A percentile compares a stretch with the other conserved stretches of the same genome.
phyloP scores from a whole-genome alignment of 169 alveolate species.

The Plasmodium coatneyi region DNA sequence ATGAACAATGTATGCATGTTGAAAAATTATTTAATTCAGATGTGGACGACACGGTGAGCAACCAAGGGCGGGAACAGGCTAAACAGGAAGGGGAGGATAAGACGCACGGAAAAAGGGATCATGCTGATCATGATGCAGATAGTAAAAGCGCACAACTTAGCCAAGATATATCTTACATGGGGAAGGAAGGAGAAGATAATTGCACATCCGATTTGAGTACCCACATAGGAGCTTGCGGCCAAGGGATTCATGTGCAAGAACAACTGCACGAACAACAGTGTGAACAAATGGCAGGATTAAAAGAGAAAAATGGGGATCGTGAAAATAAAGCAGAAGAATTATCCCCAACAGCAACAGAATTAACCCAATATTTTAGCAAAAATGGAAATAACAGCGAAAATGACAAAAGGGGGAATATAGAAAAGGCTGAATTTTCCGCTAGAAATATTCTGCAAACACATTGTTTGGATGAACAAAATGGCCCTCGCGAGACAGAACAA shows the following conservation, averaged over 20 bases:
- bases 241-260: neutral
- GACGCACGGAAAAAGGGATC: neutral
- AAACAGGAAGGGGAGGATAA: neutral
- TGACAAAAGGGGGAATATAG: neutral
- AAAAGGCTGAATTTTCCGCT: neutral
- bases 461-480: neutral
- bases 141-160: neutral
- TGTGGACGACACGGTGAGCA: neutral
- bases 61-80: neutral
- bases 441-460: neutral
- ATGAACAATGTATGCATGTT: slow-evolving; percentile 32
- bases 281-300: neutral
- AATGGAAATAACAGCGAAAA: neutral
- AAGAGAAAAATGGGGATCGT: neutral
- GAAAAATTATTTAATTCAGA: slow-evolving; percentile 39
- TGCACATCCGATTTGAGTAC: neutral
- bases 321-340: neutral
- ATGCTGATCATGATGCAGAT: neutral
- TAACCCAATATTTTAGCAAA: neutral
- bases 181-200: neutral
- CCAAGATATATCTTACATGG: neutral
- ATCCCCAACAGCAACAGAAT: neutral
- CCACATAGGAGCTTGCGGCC: neutral
- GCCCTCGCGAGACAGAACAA: neutral
- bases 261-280: neutral